Percentiles rank a stretch among this genome's conserved stretches.
Evolutionary conservation across 164 flowering plant genomes (phyloP).

Genomic region (Berberis vulgaris): DNA sequence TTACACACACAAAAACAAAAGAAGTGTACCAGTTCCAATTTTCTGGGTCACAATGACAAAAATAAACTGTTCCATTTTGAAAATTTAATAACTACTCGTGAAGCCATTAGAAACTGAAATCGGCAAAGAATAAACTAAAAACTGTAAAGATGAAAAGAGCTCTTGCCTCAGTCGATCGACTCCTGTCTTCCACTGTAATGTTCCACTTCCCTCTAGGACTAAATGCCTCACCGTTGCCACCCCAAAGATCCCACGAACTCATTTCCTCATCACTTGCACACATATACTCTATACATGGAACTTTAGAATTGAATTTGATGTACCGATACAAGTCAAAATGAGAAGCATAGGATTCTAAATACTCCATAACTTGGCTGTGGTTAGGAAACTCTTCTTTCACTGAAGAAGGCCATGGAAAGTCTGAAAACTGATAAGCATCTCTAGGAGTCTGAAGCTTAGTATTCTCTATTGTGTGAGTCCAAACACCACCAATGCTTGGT

Average conservation of each 20-base stretch:
- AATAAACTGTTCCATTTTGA: too few relatives aligned
- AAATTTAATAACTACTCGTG: too few relatives aligned
- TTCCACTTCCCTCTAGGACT: slow-evolving; percentile 26
- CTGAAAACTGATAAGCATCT: slow-evolving; percentile 42
- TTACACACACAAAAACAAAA: too few relatives aligned
- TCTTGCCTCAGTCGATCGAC: slow-evolving; percentile 9
- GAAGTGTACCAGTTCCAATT: too few relatives aligned
- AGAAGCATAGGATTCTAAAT: slow-evolving; percentile 33
- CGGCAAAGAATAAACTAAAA: too few relatives aligned
- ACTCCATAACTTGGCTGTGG: slow-evolving; percentile 33
- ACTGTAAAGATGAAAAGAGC: too few relatives aligned
- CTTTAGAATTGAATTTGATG: slow-evolving; percentile 32
- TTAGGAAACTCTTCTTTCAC: slow-evolving; percentile 34
- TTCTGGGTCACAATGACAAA: too few relatives aligned
- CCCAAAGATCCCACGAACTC: slow-evolving; percentile 31
- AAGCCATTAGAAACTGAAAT: too few relatives aligned
- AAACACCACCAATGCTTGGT: slow-evolving; percentile 22
- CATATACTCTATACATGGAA: slow-evolving; percentile 23
- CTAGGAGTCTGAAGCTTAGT: slow-evolving; percentile 54
- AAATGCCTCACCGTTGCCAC: slow-evolving; percentile 32
- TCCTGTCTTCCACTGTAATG: slow-evolving; percentile 21
- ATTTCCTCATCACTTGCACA: slow-evolving; percentile 24
- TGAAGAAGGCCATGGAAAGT: slow-evolving; percentile 56
- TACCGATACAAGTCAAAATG: slow-evolving; percentile 25
- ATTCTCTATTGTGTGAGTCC: slow-evolving; percentile 34